Base-by-base conservation (phyloP, 1,284 basidiomycete genomes). In the Ustilago vetiveriae region DNA sequence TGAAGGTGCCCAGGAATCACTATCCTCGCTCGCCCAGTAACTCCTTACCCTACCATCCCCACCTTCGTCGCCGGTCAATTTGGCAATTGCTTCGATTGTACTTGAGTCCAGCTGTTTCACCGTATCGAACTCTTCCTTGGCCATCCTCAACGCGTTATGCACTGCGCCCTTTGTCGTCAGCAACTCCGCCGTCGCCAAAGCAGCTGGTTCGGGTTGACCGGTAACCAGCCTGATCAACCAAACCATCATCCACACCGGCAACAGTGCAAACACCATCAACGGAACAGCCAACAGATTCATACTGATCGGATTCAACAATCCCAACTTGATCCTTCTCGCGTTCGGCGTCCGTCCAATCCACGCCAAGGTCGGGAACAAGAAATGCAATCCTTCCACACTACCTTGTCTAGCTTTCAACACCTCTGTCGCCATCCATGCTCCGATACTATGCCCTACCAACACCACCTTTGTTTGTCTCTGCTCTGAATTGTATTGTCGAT, bases 291-390 rank as follows among this genome's bases (percentile, higher is more conserved):
- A 50, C 3, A 71, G 23, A n/a, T 51, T 24, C 22, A 26, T 24
- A 0, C 43, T 17, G 2, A 72, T 17, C 2, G 65, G 57, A 13
- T 66, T 57, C 24, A 67, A 24, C 24, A 70, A 17, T 17, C 66
- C 41, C 17, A 55, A n/a, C 36, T 35, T 29, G 29, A 78, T 48
- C 26, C 38, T 38, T 0, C 45, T 27, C 19, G 69, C 76, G 36
- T 75, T 78, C 10, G 75, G 73, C 14, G 74, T 70, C 8, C 50
- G 29, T 3, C 56, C 68, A 29, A 78, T 75, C 56, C 73, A 60
- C 32, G 56, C 55, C 21, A 78, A 17, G 14, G 75, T 70, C 1
- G 76, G 76, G 22, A 78, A 78, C 32, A 78, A 50, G 26, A 67
- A 36, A 36, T 78, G 75, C 39, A 77, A 5, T 3, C 53, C 68